Evolutionary conservation across 768 basidiomycete species (phyloP).

Genomic region (Boletus speciosus): DNA sequence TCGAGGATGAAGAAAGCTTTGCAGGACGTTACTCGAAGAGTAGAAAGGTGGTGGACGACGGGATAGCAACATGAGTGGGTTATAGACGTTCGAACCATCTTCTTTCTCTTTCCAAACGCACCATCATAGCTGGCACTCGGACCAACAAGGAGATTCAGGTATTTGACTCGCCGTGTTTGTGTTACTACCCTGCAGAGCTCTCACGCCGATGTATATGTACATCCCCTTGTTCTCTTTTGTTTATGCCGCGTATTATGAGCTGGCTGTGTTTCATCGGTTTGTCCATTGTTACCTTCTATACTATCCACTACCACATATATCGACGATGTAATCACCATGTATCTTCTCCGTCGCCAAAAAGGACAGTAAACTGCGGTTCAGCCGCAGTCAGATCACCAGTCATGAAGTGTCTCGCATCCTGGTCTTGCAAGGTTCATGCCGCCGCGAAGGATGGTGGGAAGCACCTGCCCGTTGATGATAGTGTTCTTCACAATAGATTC

Average conservation of each 20-base stretch:
- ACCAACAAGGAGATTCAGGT: slow-evolving; percentile 21
- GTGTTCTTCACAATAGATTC: slow-evolving; percentile 84
- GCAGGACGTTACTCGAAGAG: slow-evolving; percentile 69
- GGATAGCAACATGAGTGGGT: slow-evolving; percentile 29
- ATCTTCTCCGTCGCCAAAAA: slow-evolving; percentile 1
- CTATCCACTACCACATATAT: slow-evolving; percentile 27
- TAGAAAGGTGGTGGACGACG: slow-evolving; percentile 43
- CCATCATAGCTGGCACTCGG: slow-evolving; percentile 13
- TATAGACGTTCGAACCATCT: slow-evolving; percentile 9
- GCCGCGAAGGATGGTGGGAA: slow-evolving; percentile 82
- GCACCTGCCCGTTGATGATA: slow-evolving; percentile 76
- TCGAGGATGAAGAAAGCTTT: slow-evolving; percentile 58
- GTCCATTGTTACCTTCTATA: slow-evolving; percentile 15
- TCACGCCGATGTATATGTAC: slow-evolving; percentile 4
- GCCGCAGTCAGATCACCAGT: slow-evolving; percentile 51
- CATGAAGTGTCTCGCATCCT: slow-evolving; percentile 62
- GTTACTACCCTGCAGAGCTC: slow-evolving; percentile 6
- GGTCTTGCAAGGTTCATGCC: slow-evolving; percentile 76
- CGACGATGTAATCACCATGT: slow-evolving; percentile 22
- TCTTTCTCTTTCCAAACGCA: slow-evolving; percentile 4
- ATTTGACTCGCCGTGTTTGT: slow-evolving; percentile 8
- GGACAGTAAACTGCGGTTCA: neutral
- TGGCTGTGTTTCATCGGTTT: slow-evolving; percentile 1
- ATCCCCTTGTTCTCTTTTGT: slow-evolving; percentile 4
- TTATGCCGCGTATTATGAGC: slow-evolving; percentile 7